These are phyloP conservation scores for Oryza officinalis DNA, from an alignment of 176 grass and related monocot species.

Conservation along the genomic window DNA sequence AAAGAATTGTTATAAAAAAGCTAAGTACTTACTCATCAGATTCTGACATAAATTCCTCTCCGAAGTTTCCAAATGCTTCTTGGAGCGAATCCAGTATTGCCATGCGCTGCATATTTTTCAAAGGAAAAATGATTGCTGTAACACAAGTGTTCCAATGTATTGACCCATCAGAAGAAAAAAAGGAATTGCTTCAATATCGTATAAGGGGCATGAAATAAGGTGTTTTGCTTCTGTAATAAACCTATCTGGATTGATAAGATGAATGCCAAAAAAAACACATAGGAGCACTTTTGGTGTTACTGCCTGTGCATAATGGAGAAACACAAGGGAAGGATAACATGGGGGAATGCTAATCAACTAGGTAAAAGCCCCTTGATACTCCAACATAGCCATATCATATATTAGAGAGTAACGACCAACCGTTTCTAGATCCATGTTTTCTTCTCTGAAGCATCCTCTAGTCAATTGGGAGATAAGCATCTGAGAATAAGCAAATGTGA, in stretches of 20 bases:
- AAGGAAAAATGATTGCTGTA: conserved; percentile 31
- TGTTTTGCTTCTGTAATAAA: conserved; percentile 5
- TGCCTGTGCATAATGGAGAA: conserved; percentile 20
- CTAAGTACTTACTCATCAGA: conserved; percentile 55
- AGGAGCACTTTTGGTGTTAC: neutral
- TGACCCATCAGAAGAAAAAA: neutral
- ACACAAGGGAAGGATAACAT: conserved; percentile 1
- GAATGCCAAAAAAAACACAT: neutral
- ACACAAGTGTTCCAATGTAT: neutral
- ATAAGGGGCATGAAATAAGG: neutral
- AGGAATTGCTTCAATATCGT: neutral
- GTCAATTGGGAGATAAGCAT: conserved; percentile 65
- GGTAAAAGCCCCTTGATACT: neutral
- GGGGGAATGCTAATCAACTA: conserved; percentile 1
- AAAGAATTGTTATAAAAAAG: neutral
- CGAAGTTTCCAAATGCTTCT: conserved; percentile 55
- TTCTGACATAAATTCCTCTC: conserved; percentile 45
- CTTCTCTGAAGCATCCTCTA: conserved; percentile 46
- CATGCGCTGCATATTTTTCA: conserved; percentile 49
- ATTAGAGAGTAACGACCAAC: conserved; percentile 41
- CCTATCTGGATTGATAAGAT: neutral
- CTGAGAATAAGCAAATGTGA: conserved; percentile 51
- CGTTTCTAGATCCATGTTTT: conserved; percentile 73
- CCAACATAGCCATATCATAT: conserved; percentile 5
- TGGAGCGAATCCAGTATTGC: conserved; percentile 65